These are phyloP conservation scores for Pouteria glomerata DNA, from an alignment of 148 eudicot genomes.

Conservation along the genomic window DNA sequence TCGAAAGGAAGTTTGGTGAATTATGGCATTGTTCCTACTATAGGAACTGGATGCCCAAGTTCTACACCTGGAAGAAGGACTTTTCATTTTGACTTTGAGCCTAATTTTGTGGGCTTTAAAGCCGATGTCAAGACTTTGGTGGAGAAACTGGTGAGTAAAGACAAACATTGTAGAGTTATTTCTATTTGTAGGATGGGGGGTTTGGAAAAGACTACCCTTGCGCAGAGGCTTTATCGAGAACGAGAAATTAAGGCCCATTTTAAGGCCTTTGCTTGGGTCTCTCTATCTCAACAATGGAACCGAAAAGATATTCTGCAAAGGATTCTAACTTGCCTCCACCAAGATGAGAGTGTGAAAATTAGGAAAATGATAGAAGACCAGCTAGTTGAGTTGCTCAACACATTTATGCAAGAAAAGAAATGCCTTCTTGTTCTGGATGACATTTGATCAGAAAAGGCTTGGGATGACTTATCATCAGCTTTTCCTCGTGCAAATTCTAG, in stretches of 20 bases:
- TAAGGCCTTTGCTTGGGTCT: slow-evolving; percentile 1
- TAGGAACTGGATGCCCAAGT: not conserved
- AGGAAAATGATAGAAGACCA: not conserved
- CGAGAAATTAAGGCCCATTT: not conserved
- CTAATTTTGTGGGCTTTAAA: not conserved
- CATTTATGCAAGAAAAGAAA: not conserved
- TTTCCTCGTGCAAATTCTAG: too few species aligned
- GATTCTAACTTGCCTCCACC: not conserved
- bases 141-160: not conserved
- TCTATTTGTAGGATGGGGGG: too few species aligned
- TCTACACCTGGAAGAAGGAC: not conserved
- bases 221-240: not conserved
- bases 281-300: not conserved
- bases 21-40: not conserved
- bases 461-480: slow-evolving; percentile 25
- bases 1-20: too few species aligned
- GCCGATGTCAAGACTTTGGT: not conserved
- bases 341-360: not conserved
- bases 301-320: too few species aligned
- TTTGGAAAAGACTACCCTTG: not conserved
- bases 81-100: not conserved
- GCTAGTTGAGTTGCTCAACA: not conserved
- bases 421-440: too few species aligned
- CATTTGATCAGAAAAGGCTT: too few species aligned
- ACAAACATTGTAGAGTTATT: too few species aligned